Percentiles rank a stretch among this genome's conserved stretches.
Evolutionary conservation across 139 green algal species (phyloP).

Genomic region (Micractinium conductrix): DNA sequence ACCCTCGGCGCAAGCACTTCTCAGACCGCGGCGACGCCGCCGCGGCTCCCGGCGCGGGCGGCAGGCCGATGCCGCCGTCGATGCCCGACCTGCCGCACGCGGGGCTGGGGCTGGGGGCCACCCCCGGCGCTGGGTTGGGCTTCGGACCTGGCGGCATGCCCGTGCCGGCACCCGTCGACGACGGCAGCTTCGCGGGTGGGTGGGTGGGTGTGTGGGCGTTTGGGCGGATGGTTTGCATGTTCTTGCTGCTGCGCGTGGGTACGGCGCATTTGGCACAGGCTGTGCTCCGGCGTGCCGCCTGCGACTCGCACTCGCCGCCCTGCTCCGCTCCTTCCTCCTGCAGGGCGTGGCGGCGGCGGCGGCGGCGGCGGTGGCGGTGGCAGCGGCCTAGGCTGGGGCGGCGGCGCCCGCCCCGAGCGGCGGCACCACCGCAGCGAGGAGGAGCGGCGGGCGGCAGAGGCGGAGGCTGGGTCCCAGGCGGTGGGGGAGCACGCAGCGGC

Average conservation of each 20-base stretch:
- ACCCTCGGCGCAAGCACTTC: neutral
- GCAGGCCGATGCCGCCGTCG: neutral
- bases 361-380: neutral
- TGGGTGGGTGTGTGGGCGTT: neutral
- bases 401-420: neutral
- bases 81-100: constrained; percentile 7
- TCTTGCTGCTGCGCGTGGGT: too few relatives aligned
- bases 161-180: neutral
- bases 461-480: neutral
- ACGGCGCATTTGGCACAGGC: too few relatives aligned
- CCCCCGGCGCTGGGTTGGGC: neutral
- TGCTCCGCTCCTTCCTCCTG: neutral
- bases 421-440: neutral
- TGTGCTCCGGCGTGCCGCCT: neutral
- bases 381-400: constrained; percentile 3
- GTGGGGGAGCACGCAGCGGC: neutral
- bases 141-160: neutral
- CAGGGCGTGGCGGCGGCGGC: neutral
- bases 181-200: constrained; percentile 20
- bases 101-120: constrained; percentile 1
- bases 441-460: neutral
- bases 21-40: neutral
- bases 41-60: neutral
- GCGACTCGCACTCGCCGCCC: neutral
- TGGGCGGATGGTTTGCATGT: neutral